Conservation (phyloP, 192 early-diverging fungal genomes). For the Backusella circina region DNA sequence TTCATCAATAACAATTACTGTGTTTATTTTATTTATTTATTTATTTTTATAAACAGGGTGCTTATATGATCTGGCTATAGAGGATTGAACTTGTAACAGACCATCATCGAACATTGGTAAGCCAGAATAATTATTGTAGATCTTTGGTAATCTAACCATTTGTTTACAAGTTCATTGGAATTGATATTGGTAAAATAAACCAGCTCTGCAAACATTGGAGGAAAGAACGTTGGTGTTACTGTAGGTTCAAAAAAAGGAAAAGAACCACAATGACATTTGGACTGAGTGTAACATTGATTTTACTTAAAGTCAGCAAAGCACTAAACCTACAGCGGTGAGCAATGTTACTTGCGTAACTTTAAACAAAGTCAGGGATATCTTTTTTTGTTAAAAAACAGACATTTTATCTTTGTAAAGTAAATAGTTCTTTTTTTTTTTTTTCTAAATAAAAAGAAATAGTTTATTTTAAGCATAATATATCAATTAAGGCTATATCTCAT, state of each 20-base stretch:
- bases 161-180: neutral
- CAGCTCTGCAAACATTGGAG: neutral
- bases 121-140: neutral
- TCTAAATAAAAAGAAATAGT: neutral
- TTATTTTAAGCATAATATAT: neutral
- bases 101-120: neutral
- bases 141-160: neutral
- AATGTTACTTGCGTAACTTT: neutral
- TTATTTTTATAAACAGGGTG: neutral
- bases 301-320: neutral
- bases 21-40: neutral
- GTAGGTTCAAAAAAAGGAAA: neutral
- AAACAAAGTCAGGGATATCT: neutral
- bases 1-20: neutral
- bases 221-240: neutral
- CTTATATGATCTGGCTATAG: neutral
- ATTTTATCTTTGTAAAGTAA: constrained; percentile 1
- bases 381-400: neutral
- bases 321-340: neutral
- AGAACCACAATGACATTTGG: neutral
- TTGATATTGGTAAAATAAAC: neutral
- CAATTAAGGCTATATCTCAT: neutral
- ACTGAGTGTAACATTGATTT: neutral
- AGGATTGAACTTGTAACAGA: neutral
- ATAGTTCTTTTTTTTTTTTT: neutral